Base-by-base conservation (phyloP, 2,329 filamentous ascomycete species). In the Neonectria hederae region DNA sequence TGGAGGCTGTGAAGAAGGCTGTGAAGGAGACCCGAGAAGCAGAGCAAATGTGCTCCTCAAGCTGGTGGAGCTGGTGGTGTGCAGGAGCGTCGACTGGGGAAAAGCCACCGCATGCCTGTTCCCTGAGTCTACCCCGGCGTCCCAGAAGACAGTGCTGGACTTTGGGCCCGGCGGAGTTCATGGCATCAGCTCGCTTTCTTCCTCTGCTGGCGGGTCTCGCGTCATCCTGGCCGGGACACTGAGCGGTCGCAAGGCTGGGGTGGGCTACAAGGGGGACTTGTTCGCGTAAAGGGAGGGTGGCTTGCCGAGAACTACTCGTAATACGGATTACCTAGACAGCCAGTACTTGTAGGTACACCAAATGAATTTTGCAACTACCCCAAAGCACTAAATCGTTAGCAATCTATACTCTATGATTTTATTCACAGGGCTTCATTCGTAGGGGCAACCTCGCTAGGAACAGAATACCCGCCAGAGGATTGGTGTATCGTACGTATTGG, bases 131-230 rank as follows among this genome's bases (percentile, higher is more conserved):
- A 32, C 49, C 32, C 13, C 28, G 4, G 60, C 14, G 8, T 21
- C 49, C 22, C 32, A 28, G n/a, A 43, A 28, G n/a, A 43, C 49
- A 22, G 42, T 63, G 11, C 24, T 63, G 5, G 61, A 63, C 13
- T 63, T 63, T 35, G 61, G 61, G 14, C 61, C 61, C 13, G 61
- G 61, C 28, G 61, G 61, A 3, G 42, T 63, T 43, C 42, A 63
- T 48, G 61, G 61, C 1, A 59, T 63, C 14, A 59, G 49, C 24
- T 54, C 55, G 3, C 32, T 63, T 43, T 59, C 51, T 14, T 19
- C 54, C 21, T 22, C 57, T 30, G 1, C 14, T 6, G 32, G 32
- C 32, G 32, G 32, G 13, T 35, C 32, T 42, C 61, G 42, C 2
- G 22, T 35, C 5, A 63, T 63, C 32, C 49, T 63, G 28, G 61